phyloP scores from a whole-genome alignment of 148 eudicot genomes.

The Chenopodium quinoa region DNA sequence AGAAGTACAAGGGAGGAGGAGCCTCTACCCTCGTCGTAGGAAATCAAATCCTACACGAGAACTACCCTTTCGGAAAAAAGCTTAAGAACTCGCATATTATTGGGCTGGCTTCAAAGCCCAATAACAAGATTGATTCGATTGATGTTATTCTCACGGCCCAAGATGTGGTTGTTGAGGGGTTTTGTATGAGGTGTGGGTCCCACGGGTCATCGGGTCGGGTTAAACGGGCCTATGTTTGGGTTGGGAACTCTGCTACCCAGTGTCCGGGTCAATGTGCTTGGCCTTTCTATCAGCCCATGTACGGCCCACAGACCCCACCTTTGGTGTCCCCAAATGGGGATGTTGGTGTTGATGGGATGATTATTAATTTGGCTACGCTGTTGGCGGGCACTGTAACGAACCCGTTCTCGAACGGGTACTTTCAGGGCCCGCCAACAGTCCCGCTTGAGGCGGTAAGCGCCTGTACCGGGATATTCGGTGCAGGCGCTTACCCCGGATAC shows the following conservation, averaged over 20 bases:
- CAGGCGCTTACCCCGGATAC: slow-evolving; percentile 56
- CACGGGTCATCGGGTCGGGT: slow-evolving; percentile 39
- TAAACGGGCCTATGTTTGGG: slow-evolving; percentile 48
- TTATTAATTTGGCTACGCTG: slow-evolving; percentile 48
- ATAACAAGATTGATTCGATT: slow-evolving; percentile 12
- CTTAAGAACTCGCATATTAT: slow-evolving; percentile 36
- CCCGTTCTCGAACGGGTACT: slow-evolving; percentile 56
- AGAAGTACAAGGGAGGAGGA: slow-evolving; percentile 54
- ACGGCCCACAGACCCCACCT: slow-evolving; percentile 55
- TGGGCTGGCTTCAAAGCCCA: slow-evolving; percentile 20
- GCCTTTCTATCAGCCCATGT: slow-evolving; percentile 53
- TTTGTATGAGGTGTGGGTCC: slow-evolving; percentile 63
- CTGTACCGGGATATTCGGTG: slow-evolving; percentile 56
- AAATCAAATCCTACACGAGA: slow-evolving; percentile 37
- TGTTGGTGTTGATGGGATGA: slow-evolving; percentile 66
- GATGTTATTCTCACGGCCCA: slow-evolving; percentile 51
- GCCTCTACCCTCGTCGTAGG: slow-evolving; percentile 36
- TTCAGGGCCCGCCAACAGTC: slow-evolving; percentile 44
- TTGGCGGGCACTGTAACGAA: slow-evolving; percentile 60
- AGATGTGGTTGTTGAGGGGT: slow-evolving; percentile 66
- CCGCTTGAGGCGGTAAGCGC: slow-evolving; percentile 64
- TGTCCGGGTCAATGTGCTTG: slow-evolving; percentile 68
- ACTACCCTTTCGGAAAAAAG: slow-evolving; percentile 48
- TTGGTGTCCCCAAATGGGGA: slow-evolving; percentile 52
- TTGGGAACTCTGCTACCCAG: slow-evolving; percentile 51